A percentile compares a stretch with the other conserved stretches of the same genome.
phyloP scores from a whole-genome alignment of 2,329 filamentous ascomycete genomes.

The Emergomyces africanus region DNA sequence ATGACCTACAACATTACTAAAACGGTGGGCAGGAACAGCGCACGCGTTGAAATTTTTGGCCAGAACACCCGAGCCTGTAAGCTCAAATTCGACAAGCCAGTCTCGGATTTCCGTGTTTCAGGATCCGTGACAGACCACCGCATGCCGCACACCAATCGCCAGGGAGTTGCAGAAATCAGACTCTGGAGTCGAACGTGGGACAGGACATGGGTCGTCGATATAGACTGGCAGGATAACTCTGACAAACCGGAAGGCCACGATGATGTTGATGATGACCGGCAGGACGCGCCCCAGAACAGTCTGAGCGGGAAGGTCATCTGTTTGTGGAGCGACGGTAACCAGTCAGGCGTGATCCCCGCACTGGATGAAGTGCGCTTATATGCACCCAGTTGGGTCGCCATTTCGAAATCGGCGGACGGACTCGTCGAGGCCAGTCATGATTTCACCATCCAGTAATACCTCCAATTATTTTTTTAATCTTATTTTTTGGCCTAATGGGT shows the following conservation, averaged over 20 bases:
- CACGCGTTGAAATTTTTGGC: conserved; percentile 54
- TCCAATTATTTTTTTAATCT: not conserved
- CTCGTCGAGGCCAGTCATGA: conserved; percentile 67
- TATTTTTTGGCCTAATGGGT: not conserved
- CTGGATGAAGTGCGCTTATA: conserved; percentile 67
- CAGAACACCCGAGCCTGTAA: conserved; percentile 68
- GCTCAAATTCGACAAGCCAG: conserved; percentile 55
- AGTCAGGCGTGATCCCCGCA: conserved; percentile 59
- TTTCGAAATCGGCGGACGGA: conserved; percentile 64
- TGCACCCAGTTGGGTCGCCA: conserved; percentile 64
- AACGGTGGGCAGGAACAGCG: conserved; percentile 31
- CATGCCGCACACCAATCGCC: conserved; percentile 50
- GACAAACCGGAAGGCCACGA: not conserved
- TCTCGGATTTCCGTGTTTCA: conserved; percentile 51
- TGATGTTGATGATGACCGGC: conserved; percentile 13
- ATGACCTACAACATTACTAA: conserved; percentile 51
- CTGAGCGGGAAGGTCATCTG: conserved; percentile 60
- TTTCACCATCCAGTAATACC: conserved; percentile 41
- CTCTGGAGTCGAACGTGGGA: conserved; percentile 77
- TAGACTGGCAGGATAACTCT: conserved; percentile 45
- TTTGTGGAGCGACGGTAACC: conserved; percentile 78
- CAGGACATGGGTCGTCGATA: conserved; percentile 60
- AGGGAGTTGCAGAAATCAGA: conserved; percentile 54
- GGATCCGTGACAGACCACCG: conserved; percentile 47
- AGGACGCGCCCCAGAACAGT: conserved; percentile 22